A percentile compares a stretch with the other conserved stretches of the same genome.
Conservation (phyloP, 2,329 filamentous ascomycete species). For the Cryphonectria parasitica region DNA sequence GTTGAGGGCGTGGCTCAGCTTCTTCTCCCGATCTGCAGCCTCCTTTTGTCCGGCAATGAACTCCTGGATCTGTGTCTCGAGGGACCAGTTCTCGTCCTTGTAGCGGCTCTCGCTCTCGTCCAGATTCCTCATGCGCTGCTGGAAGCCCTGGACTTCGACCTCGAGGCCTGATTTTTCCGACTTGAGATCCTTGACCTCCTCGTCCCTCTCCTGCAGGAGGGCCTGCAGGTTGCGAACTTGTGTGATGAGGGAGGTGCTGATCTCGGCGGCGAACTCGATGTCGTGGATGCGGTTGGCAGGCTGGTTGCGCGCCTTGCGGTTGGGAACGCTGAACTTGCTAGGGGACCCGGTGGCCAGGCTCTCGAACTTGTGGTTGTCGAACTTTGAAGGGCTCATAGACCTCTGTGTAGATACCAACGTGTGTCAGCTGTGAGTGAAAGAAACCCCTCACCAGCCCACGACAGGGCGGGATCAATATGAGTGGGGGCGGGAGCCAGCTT, state of each 20-base stretch:
- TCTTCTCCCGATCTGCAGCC: conserved; percentile 79
- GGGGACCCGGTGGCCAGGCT: conserved; percentile 84
- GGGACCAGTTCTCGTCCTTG: conserved; percentile 98
- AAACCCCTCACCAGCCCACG: too few species aligned
- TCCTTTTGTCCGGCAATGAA: conserved; percentile 75
- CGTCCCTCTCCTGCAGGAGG: conserved; percentile 84
- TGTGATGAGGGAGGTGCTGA: conserved; percentile 91
- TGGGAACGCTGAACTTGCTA: conserved; percentile 85
- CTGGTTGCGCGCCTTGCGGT: conserved; percentile 88
- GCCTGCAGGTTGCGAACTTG: conserved; percentile 91
- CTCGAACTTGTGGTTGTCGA: conserved; percentile 58
- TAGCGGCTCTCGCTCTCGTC: conserved; percentile 95
- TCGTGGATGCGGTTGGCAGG: conserved; percentile 87
- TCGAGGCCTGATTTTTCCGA: conserved; percentile 80
- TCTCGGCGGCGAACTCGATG: conserved; percentile 97
- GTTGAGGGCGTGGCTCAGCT: conserved; percentile 74
- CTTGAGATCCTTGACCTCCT: conserved; percentile 75
- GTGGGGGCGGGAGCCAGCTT: conserved; percentile 37
- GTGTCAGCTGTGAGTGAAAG: conserved; percentile 29
- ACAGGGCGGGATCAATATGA: not conserved
- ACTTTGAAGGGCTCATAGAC: conserved; percentile 71
- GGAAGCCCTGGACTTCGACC: conserved; percentile 76
- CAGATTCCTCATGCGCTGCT: conserved; percentile 77
- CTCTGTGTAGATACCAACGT: conserved; percentile 50
- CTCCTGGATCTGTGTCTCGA: conserved; percentile 92